These are phyloP conservation scores for Eimeria nieschulzi DNA, from an alignment of 169 alveolate genomes.

Conservation along the genomic window DNA sequence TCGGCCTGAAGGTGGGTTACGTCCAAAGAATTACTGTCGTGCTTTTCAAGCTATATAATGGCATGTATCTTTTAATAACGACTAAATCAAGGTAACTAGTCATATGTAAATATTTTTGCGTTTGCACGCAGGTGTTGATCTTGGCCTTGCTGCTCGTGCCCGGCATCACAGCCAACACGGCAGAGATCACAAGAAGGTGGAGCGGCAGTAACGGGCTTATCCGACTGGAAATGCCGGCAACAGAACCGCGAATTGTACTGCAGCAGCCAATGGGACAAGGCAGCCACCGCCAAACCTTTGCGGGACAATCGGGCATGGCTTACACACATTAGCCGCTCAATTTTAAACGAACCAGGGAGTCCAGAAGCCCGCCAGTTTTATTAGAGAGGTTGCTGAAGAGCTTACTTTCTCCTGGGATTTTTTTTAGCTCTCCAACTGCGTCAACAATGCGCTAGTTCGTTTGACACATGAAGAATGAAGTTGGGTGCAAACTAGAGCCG, in stretches of 20 bases:
- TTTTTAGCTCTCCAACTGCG: no score
- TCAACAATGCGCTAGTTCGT: no score
- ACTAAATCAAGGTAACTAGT: neutral
- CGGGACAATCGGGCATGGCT: no score
- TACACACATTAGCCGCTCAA: no score
- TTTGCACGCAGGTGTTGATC: neutral
- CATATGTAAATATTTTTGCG: neutral
- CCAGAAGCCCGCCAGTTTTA: no score
- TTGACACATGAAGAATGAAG: no score
- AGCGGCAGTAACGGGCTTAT: conserved; percentile 12
- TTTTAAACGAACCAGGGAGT: no score
- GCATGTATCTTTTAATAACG: neutral
- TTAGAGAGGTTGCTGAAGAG: no score
- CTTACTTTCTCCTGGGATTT: no score
- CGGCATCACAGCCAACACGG: conserved; percentile 1
- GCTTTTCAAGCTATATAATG: neutral
- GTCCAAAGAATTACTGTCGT: neutral
- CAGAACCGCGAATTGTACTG: neutral
- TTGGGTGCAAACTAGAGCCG: no score
- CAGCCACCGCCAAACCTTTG: neutral
- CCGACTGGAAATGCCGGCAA: neutral
- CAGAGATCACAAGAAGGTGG: conserved; percentile 28
- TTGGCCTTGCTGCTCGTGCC: conserved; percentile 44
- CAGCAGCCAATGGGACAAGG: neutral
- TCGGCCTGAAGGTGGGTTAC: conserved; percentile 44